Evolutionary conservation across 164 flowering plant genomes (phyloP).

Genomic region (Stephania yunnanensis): DNA sequence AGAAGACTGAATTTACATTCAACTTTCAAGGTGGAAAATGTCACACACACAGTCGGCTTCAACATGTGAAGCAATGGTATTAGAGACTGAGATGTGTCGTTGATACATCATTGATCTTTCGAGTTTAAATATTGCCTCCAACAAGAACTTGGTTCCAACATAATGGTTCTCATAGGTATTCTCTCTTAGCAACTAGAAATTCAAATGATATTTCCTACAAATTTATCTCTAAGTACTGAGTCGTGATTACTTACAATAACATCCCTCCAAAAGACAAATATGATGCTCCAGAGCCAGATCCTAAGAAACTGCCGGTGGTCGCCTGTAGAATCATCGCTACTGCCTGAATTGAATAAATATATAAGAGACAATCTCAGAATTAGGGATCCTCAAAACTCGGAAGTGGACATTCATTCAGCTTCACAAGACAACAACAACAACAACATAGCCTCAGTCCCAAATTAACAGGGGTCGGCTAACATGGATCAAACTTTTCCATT

Average conservation of each 20-base stretch:
- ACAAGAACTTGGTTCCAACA: neutral
- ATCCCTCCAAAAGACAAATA: slow-evolving; percentile 87
- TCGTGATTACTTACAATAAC: slow-evolving; percentile 58
- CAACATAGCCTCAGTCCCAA: too few species aligned
- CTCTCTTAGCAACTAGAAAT: neutral
- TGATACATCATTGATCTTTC: neutral
- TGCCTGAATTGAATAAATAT: slow-evolving; percentile 43
- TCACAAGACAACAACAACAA: too few species aligned
- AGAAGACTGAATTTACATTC: neutral
- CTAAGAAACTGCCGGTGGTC: slow-evolving; percentile 43
- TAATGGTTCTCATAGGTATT: neutral
- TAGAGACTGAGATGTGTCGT: too few species aligned
- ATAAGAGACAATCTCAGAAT: neutral
- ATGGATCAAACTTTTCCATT: too few species aligned
- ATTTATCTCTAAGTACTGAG: neutral
- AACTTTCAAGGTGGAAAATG: too few species aligned
- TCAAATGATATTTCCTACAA: neutral
- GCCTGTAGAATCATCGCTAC: slow-evolving; percentile 76
- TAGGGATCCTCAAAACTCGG: neutral
- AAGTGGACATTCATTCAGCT: neutral
- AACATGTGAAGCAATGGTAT: too few species aligned
- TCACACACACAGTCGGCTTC: too few species aligned
- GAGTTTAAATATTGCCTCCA: neutral
- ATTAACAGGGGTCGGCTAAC: too few species aligned
- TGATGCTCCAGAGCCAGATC: slow-evolving; percentile 29